Percentiles rank a stretch among this genome's conserved stretches.
phyloP scores from a whole-genome alignment of 2,329 filamentous ascomycete species.

The Phialophora expanda region DNA sequence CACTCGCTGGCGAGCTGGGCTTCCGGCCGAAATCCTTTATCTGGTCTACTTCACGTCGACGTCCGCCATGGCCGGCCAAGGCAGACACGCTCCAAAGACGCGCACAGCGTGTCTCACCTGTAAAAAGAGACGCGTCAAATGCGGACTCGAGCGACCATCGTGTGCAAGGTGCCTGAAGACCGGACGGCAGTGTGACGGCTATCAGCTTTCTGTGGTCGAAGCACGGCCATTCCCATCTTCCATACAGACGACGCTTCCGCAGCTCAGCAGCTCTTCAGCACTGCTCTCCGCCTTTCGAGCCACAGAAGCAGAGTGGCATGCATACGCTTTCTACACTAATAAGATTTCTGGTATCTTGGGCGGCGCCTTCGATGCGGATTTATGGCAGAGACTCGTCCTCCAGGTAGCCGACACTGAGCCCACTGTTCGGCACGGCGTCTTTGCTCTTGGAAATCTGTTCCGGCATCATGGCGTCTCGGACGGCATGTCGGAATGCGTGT shows the following conservation, averaged over 20 bases:
- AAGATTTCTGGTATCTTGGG: not conserved
- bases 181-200: slow-evolving; percentile 12
- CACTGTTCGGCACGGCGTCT: slow-evolving; percentile 11
- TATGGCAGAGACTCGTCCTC: slow-evolving; percentile 12
- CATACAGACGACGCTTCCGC: not conserved
- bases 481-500: slow-evolving; percentile 5
- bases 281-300: slow-evolving; percentile 18
- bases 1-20: not conserved
- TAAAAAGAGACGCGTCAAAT: slow-evolving; percentile 12
- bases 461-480: slow-evolving; percentile 3
- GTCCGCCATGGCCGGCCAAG: not conserved
- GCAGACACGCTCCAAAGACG: slow-evolving; percentile 15
- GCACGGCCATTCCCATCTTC: not conserved
- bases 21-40: not conserved
- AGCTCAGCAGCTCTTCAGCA: slow-evolving; percentile 4
- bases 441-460: slow-evolving; percentile 17
- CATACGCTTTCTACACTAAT: slow-evolving; percentile 9
- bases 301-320: slow-evolving; percentile 14
- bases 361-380: slow-evolving; percentile 10
- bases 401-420: slow-evolving; percentile 16
- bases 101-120: slow-evolving; percentile 13
- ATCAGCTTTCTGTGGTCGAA: slow-evolving; percentile 13
- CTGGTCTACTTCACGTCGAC: not conserved
- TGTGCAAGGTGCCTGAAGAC: slow-evolving; percentile 8
- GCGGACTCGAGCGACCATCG: slow-evolving; percentile 7